phyloP scores from a whole-genome alignment of 1,284 basidiomycete genomes.

The Cystobasidium sp. region DNA sequence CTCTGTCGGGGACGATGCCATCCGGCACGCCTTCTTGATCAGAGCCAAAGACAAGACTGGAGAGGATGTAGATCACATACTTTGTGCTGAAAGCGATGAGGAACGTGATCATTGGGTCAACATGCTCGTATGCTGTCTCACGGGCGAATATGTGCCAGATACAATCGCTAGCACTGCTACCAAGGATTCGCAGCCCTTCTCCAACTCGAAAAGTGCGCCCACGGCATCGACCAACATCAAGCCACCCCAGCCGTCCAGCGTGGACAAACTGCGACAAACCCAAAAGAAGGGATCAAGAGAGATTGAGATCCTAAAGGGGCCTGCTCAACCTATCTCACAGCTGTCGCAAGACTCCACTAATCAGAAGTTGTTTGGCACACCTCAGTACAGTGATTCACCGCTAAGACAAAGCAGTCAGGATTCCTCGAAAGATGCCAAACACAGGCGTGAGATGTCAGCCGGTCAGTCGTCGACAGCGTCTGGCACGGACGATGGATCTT shows the following conservation, averaged over 20 bases:
- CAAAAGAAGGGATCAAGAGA: constrained; percentile 64
- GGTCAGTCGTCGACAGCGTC: constrained; percentile 44
- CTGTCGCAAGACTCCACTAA: constrained; percentile 53
- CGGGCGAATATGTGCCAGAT: constrained; percentile 51
- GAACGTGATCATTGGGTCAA: constrained; percentile 95
- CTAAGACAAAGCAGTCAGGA: constrained; percentile 1
- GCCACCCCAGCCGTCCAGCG: constrained; percentile 33
- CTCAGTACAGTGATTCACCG: constrained; percentile 5
- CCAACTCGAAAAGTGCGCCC: constrained; percentile 49
- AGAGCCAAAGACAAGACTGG: constrained; percentile 69
- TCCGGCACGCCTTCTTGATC: constrained; percentile 94
- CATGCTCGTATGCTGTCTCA: constrained; percentile 76
- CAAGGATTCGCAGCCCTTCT: constrained; percentile 2
- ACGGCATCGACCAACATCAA: constrained; percentile 55
- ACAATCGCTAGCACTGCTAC: constrained; percentile 4
- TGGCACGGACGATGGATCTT: constrained; percentile 22
- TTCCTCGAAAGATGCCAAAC: constrained; percentile 8
- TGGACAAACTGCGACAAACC: constrained; percentile 43
- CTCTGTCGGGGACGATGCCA: constrained; percentile 76
- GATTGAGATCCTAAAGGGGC: constrained; percentile 62
- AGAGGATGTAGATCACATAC: constrained; percentile 78
- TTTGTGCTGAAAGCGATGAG: constrained; percentile 92
- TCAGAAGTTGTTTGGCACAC: constrained; percentile 28
- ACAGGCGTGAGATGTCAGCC: constrained; percentile 44
- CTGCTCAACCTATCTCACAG: constrained; percentile 67